A percentile compares a stretch with the other conserved stretches of the same genome.
phyloP scores from a whole-genome alignment of 2,329 filamentous ascomycete genomes.

The Rugonectria rugulosa region DNA sequence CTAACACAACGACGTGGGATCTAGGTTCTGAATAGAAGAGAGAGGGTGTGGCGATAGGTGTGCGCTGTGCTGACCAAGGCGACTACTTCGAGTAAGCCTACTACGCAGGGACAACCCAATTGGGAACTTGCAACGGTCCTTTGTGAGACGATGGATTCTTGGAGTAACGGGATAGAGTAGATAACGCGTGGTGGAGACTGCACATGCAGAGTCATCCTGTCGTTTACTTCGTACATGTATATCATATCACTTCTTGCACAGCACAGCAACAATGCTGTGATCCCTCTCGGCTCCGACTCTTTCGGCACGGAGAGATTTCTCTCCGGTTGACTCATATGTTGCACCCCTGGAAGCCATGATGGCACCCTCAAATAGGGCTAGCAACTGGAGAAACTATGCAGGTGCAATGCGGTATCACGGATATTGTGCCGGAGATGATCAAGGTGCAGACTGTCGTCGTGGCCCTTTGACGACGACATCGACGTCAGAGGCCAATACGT shows the following conservation, averaged over 20 bases:
- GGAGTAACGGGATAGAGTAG: not conserved
- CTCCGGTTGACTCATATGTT: constrained; percentile 10
- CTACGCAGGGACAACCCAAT: constrained; percentile 10
- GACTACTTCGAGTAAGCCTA: not conserved
- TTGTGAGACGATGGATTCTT: not conserved
- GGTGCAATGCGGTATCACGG: not conserved
- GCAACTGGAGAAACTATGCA: not conserved
- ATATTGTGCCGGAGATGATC: not conserved
- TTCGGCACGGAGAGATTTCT: not conserved
- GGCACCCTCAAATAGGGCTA: not conserved
- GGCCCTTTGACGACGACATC: constrained; percentile 4
- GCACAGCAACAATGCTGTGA: not conserved
- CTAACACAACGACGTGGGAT: constrained; percentile 17
- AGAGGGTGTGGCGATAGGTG: constrained; percentile 1
- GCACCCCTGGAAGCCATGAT: not conserved
- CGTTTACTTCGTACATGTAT: no score
- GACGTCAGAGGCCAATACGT: constrained; percentile 8
- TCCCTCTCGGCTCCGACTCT: not conserved
- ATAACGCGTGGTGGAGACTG: not conserved
- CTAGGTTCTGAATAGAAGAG: constrained; percentile 1
- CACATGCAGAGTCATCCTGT: no score
- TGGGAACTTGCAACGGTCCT: not conserved
- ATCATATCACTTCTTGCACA: not conserved
- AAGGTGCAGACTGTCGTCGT: not conserved
- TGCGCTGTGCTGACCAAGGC: constrained; percentile 29